Percentiles rank a stretch among this genome's conserved stretches.
Evolutionary conservation across 2,329 filamentous ascomycete genomes (phyloP).

Genomic region (Alternaria solani): DNA sequence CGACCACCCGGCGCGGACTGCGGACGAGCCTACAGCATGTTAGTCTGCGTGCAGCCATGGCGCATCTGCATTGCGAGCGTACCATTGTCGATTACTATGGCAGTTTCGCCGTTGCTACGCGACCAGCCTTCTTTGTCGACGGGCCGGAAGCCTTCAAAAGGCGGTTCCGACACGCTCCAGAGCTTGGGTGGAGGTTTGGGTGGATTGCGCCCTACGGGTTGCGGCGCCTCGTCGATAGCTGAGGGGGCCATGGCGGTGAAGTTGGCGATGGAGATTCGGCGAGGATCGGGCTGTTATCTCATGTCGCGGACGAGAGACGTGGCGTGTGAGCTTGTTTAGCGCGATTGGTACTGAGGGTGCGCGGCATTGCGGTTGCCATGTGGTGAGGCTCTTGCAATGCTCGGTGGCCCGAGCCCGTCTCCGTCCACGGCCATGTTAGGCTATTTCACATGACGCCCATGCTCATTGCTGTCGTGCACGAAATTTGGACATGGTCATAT

Average conservation of each 20-base stretch:
- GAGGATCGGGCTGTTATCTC: constrained; percentile 26
- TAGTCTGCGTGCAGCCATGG: constrained; percentile 15
- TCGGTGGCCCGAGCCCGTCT: constrained; percentile 37
- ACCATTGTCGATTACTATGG: constrained; percentile 99
- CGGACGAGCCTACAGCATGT: constrained; percentile 74
- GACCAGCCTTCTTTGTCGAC: constrained; percentile 73
- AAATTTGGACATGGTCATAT: constrained; percentile 1
- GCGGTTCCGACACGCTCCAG: constrained; percentile 65
- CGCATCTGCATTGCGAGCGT: constrained; percentile 20
- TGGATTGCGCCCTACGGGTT: constrained; percentile 55
- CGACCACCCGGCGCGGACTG: constrained; percentile 93
- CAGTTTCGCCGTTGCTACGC: constrained; percentile 68
- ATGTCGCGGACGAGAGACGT: constrained; percentile 33
- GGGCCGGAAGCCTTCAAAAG: constrained; percentile 67
- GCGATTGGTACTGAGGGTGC: constrained; percentile 25
- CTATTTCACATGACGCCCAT: constrained; percentile 2
- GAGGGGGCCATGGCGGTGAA: constrained; percentile 47
- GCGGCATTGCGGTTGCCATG: constrained; percentile 23
- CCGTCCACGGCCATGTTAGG: constrained; percentile 12
- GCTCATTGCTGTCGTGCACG: not conserved
- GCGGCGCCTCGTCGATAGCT: constrained; percentile 50
- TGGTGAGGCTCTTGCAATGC: constrained; percentile 27
- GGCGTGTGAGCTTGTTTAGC: constrained; percentile 26
- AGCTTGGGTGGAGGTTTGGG: constrained; percentile 63
- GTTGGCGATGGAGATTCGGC: constrained; percentile 18